A percentile compares a stretch with the other conserved stretches of the same genome.
Evolutionary conservation across 2,329 filamentous ascomycete species (phyloP).

Genomic region (Karstenula rhodostoma): DNA sequence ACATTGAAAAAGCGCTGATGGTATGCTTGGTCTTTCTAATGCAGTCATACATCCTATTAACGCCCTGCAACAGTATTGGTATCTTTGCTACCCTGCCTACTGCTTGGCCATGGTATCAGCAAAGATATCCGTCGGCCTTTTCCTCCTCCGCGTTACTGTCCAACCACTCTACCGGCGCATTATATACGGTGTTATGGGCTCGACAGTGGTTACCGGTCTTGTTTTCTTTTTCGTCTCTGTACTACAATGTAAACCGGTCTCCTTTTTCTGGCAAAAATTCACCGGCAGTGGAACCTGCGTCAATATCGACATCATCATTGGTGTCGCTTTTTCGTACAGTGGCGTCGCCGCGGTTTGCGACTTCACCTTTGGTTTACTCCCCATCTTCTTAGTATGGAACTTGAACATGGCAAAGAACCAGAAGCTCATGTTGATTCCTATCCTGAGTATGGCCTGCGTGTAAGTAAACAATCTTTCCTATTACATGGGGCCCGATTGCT

Average conservation of each 20-base stretch:
- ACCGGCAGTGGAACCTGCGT: slow-evolving; percentile 54
- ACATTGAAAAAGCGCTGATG: slow-evolving; percentile 37
- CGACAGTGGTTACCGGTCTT: slow-evolving; percentile 48
- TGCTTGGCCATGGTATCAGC: slow-evolving; percentile 42
- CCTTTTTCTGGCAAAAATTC: slow-evolving; percentile 58
- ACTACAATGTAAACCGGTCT: slow-evolving; percentile 60
- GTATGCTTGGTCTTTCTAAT: slow-evolving; percentile 23
- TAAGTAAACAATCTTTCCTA: slow-evolving; percentile 38
- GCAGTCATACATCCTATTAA: background rate
- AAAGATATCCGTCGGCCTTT: slow-evolving; percentile 46
- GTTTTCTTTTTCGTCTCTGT: slow-evolving; percentile 58
- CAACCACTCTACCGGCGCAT: slow-evolving; percentile 41
- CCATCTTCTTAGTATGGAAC: slow-evolving; percentile 61
- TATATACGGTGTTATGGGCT: slow-evolving; percentile 48
- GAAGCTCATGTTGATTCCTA: slow-evolving; percentile 56
- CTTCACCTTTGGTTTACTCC: slow-evolving; percentile 59
- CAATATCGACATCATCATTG: slow-evolving; percentile 50
- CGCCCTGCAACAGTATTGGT: slow-evolving; percentile 39
- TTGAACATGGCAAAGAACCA: slow-evolving; percentile 59
- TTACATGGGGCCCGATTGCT: slow-evolving; percentile 2
- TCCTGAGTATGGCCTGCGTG: slow-evolving; percentile 62
- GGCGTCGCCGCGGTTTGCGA: slow-evolving; percentile 57
- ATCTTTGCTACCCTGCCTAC: slow-evolving; percentile 46
- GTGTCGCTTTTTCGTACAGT: slow-evolving; percentile 57
- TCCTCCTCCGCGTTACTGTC: slow-evolving; percentile 46